These are phyloP conservation scores for Trichoderma sp. DNA, from an alignment of 2,329 filamentous ascomycete species.

Conservation along the genomic window DNA sequence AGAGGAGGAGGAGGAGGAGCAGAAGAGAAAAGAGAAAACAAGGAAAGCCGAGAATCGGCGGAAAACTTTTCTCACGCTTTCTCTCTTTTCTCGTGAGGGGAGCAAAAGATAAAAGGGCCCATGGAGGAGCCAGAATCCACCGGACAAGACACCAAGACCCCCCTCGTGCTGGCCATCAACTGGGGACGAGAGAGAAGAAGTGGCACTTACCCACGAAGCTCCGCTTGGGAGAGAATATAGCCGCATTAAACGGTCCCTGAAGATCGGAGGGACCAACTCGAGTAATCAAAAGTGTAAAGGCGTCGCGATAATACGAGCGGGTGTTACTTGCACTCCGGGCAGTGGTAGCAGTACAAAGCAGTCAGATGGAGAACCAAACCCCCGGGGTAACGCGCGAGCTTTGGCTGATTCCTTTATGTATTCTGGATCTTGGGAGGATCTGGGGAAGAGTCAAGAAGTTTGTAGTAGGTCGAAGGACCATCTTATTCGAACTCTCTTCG, in stretches of 20 bases:
- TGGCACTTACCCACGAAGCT: slow-evolving; percentile 1
- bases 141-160: neutral
- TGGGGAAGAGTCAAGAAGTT: neutral
- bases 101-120: slow-evolving; percentile 8
- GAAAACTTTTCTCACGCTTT: neutral
- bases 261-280: neutral
- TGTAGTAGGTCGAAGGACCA: neutral
- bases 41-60: slow-evolving; percentile 8
- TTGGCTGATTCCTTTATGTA: slow-evolving; percentile 20
- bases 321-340: neutral
- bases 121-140: neutral
- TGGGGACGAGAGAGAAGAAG: neutral
- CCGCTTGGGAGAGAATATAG: slow-evolving; percentile 16
- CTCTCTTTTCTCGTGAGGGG: slow-evolving; percentile 2
- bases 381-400: neutral
- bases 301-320: neutral
- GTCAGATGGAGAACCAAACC: neutral
- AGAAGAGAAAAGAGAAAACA: slow-evolving; percentile 17
- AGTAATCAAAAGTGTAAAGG: neutral
- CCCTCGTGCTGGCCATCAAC: neutral
- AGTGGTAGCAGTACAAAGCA: neutral
- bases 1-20: neutral
- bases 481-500: neutral
- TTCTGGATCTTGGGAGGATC: neutral
- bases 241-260: slow-evolving; percentile 30